A percentile compares a stretch with the other conserved stretches of the same genome.
Conservation (phyloP, 208 protist genomes). For the Trypanosoma avium region DNA sequence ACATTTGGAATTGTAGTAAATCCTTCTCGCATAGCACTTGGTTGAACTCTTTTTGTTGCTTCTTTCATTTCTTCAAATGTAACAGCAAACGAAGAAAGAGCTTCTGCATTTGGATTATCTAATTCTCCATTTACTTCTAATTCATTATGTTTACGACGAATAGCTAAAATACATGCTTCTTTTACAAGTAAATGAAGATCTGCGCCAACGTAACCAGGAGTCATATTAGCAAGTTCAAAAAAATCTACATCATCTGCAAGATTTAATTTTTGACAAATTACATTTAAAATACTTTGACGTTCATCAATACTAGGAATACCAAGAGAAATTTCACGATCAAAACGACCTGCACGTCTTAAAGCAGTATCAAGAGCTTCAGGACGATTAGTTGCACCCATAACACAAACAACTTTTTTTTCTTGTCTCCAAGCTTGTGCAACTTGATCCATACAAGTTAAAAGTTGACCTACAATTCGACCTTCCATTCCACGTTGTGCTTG, state of each 20-base stretch:
- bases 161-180: slow-evolving; percentile 90
- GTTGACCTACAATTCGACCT: slow-evolving; percentile 97
- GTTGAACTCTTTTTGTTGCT: slow-evolving; percentile 96
- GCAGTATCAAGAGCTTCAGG: slow-evolving; percentile 96
- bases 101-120: slow-evolving; percentile 50
- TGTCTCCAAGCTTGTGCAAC: slow-evolving; percentile 87
- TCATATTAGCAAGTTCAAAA: slow-evolving; percentile 92
- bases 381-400: slow-evolving; percentile 96
- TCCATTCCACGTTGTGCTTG: slow-evolving; percentile 98
- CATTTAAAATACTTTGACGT: slow-evolving; percentile 86
- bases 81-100: slow-evolving; percentile 67
- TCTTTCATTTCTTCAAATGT: slow-evolving; percentile 81
- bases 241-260: slow-evolving; percentile 92
- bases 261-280: slow-evolving; percentile 84
- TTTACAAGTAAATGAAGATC: slow-evolving; percentile 96
- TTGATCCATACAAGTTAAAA: slow-evolving; percentile 99
- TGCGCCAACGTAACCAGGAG: slow-evolving; percentile 98
- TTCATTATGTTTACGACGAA: slow-evolving; percentile 82
- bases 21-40: slow-evolving; percentile 96
- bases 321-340: slow-evolving; percentile 97
- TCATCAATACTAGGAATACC: slow-evolving; percentile 95
- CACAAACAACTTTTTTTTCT: slow-evolving; percentile 89
- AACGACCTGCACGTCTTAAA: slow-evolving; percentile 96
- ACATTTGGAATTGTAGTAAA: slow-evolving; percentile 97
- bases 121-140: slow-evolving; percentile 39